phyloP scores from a whole-genome alignment of 2,329 filamentous ascomycete species.

The Arthrocladium fulminans region DNA sequence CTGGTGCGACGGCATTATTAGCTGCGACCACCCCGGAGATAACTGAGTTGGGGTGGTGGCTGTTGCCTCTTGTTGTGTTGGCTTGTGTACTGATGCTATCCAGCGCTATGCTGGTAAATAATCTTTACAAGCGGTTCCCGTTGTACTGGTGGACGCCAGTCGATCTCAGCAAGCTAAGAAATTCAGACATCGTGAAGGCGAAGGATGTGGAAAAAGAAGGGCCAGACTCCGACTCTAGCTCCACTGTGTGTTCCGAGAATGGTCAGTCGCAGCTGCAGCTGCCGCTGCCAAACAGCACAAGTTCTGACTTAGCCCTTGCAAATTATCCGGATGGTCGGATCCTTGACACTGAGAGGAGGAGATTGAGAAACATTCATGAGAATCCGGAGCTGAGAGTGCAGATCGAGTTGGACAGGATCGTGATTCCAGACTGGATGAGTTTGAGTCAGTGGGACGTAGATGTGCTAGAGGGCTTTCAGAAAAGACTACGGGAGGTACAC shows the following conservation, averaged over 20 bases:
- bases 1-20: slow-evolving; percentile 63
- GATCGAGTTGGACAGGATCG: slow-evolving; percentile 3
- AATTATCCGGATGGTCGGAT: too few species aligned
- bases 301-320: too few species aligned
- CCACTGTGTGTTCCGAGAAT: too few species aligned
- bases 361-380: background rate
- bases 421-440: slow-evolving; percentile 5
- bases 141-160: slow-evolving; percentile 50
- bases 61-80: slow-evolving; percentile 55
- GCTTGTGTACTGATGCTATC: slow-evolving; percentile 53
- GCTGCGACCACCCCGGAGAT: slow-evolving; percentile 52
- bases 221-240: background rate
- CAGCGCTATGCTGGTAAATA: slow-evolving; percentile 58
- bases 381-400: slow-evolving; percentile 3
- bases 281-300: background rate
- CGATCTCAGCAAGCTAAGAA: slow-evolving; percentile 10
- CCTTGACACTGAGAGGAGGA: background rate
- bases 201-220: background rate
- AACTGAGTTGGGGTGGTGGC: slow-evolving; percentile 56
- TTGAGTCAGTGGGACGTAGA: slow-evolving; percentile 7
- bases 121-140: slow-evolving; percentile 58
- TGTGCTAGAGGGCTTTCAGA: slow-evolving; percentile 3
- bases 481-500: background rate
- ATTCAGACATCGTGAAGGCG: background rate
- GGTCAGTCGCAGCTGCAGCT: too few species aligned